These are phyloP conservation scores for Aspergillus spinulosporus DNA, from an alignment of 2,329 filamentous ascomycete genomes.

Conservation along the genomic window DNA sequence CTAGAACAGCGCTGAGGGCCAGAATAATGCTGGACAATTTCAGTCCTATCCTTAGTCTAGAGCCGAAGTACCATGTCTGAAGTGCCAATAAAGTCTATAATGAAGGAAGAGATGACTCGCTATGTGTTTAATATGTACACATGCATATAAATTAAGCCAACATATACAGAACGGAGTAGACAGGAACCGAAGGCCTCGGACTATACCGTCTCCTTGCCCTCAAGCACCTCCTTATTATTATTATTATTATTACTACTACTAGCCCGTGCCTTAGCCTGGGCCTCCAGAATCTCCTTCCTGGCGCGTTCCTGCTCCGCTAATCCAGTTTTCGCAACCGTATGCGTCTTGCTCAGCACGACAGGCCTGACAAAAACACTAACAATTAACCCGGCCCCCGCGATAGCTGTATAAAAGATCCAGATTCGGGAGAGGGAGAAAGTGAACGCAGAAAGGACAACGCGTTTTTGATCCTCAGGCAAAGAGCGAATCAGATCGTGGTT, in stretches of 20 bases:
- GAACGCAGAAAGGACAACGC: conserved; percentile 44
- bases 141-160: background rate
- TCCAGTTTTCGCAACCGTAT: conserved; percentile 48
- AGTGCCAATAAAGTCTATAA: background rate
- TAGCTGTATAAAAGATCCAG: conserved; percentile 52
- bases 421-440: conserved; percentile 48
- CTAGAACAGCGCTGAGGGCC: background rate
- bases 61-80: background rate
- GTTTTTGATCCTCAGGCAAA: conserved; percentile 36
- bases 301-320: conserved; percentile 47
- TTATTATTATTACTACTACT: conserved; percentile 35
- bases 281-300: conserved; percentile 37
- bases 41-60: no score
- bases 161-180: no score
- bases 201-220: conserved; percentile 43
- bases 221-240: conserved; percentile 59
- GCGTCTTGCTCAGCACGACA: conserved; percentile 41
- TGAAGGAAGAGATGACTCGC: background rate
- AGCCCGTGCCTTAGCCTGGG: conserved; percentile 39
- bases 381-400: conserved; percentile 39
- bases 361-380: conserved; percentile 43
- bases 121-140: background rate
- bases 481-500: conserved; percentile 35
- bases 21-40: no score
- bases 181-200: background rate